phyloP scores from a whole-genome alignment of 1,284 basidiomycete species.

The Heterobasidion parviporum region DNA sequence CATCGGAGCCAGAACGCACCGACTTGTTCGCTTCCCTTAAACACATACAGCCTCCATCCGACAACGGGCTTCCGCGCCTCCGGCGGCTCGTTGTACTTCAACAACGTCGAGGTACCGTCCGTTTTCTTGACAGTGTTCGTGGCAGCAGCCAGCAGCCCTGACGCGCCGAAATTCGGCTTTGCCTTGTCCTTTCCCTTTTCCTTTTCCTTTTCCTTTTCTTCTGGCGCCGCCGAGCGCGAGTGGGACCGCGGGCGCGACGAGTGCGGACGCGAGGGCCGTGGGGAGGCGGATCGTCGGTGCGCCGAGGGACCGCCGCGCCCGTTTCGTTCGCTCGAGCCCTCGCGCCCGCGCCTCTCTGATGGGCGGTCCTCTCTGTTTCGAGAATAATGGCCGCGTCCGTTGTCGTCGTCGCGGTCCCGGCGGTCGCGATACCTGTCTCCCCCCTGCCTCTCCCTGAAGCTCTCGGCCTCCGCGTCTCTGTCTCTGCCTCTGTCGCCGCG shows the following conservation, averaged over 20 bases:
- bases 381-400: not conserved
- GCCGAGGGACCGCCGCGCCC: conserved; percentile 10
- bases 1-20: conserved; percentile 45
- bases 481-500: not conserved
- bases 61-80: conserved; percentile 89
- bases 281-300: conserved; percentile 50
- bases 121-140: conserved; percentile 77
- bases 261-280: conserved; percentile 24
- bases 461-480: not conserved
- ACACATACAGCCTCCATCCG: conserved; percentile 95
- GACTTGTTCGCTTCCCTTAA: conserved; percentile 89
- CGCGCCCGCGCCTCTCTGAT: conserved; percentile 11
- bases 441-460: not conserved
- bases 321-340: conserved; percentile 30
- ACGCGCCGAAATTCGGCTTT: conserved; percentile 84
- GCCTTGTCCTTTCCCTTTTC: conserved; percentile 44
- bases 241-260: conserved; percentile 25
- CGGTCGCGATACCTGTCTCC: not conserved
- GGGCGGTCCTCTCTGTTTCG: not conserved
- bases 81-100: conserved; percentile 99
- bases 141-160: conserved; percentile 90
- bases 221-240: conserved; percentile 15
- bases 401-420: not conserved
- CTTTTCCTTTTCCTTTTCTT: conserved; percentile 34
- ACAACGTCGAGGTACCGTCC: conserved; percentile 75